These are phyloP conservation scores for Leucocoprinus birnbaumii DNA, from an alignment of 768 basidiomycete genomes.

Conservation along the genomic window DNA sequence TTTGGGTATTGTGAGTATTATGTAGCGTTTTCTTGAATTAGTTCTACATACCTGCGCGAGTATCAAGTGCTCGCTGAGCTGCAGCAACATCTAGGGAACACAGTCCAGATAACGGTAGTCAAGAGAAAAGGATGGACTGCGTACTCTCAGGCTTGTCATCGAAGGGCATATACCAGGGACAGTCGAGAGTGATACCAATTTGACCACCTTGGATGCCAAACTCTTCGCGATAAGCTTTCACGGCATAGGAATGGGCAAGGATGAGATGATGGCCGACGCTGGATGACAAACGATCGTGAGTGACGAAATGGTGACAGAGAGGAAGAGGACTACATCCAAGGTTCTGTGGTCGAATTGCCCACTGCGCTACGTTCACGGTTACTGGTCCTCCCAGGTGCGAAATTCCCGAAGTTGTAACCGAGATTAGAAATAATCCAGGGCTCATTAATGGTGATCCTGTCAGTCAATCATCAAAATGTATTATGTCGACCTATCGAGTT, in stretches of 20 bases:
- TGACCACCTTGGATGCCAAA: constrained; percentile 51
- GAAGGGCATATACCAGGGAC: constrained; percentile 64
- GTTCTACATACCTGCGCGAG: constrained; percentile 47
- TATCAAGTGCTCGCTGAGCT: constrained; percentile 60
- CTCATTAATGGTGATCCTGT: constrained; percentile 74
- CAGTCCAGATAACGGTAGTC: not conserved
- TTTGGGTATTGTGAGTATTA: not conserved
- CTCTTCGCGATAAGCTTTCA: constrained; percentile 61
- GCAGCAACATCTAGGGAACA: constrained; percentile 48
- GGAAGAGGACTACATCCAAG: constrained; percentile 50
- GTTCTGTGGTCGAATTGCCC: constrained; percentile 61
- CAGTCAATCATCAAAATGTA: not conserved
- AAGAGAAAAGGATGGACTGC: constrained; percentile 18
- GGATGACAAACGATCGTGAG: not conserved
- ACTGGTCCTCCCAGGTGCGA: constrained; percentile 69
- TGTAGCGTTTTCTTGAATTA: not conserved
- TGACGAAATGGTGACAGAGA: not conserved
- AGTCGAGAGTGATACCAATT: constrained; percentile 75
- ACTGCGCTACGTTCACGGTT: constrained; percentile 50
- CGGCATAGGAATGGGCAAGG: constrained; percentile 65
- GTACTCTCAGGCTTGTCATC: constrained; percentile 61
- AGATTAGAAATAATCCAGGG: constrained; percentile 64
- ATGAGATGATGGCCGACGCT: constrained; percentile 70
- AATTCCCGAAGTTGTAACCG: constrained; percentile 62
- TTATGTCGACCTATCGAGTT: not conserved